Base-by-base conservation (phyloP, 2,329 filamentous ascomycete genomes). In the Trichoderma atrobrunneum region DNA sequence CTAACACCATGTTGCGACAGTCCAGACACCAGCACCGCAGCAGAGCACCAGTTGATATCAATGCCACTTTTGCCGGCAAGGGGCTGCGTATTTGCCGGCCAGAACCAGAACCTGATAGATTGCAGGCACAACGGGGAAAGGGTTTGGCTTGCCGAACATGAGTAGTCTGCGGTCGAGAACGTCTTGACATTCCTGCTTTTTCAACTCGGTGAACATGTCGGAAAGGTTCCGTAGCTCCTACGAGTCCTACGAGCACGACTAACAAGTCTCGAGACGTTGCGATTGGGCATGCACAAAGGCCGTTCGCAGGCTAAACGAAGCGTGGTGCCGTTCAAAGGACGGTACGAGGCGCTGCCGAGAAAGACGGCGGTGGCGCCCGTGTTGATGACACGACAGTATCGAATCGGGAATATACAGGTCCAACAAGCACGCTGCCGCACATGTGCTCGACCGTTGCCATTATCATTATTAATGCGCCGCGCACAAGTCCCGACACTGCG, bases 271-370 rank as follows among this genome's bases (percentile, higher is more conserved):
- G 14, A n/a, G 30, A 24, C 14, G 26, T 5, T 32, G 30, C 64
- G 16, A 67, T 57, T 67, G 24, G 64, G 51, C 54, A 67, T 43
- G 64, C 64, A 67, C 16, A 21, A 11, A 59, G 64, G 64, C 51
- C 28, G 21, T 59, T 43, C 21, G 51, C 64, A 67, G 54, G 39
- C 36, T n/a, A 30, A 64, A 51, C 39, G 26, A 39, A 39, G 30
- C 57, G 2, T 4, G 57, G 30, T 30, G 18, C 26, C 59, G 30
- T 30, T 16, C 10, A 24, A 24, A 24, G 48, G 7, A 24, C 28
- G 26, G 28, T 39, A 62, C 60, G 60, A 62, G 12, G n/a, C 34
- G 60, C 36, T 43, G 34, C 21, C 21, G 43, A 62, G 39, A 62
- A 39, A 28, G 21, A 36, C 8, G 12, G 32, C 56, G 24, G 14